Evolutionary conservation across 805 yeast genomes (phyloP).

Genomic region (Kazachstania bromeliacearum): DNA sequence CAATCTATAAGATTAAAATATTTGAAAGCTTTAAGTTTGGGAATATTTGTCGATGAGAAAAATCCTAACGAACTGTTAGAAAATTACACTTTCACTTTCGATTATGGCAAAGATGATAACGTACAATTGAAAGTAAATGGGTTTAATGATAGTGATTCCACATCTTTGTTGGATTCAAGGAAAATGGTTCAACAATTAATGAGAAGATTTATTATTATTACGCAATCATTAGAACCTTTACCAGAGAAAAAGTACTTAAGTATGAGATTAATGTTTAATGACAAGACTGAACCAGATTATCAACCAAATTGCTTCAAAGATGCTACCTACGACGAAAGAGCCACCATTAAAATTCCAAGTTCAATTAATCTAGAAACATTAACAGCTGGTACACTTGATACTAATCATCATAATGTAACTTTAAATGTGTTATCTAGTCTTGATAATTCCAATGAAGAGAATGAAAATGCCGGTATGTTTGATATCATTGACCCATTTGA

Average conservation of each 20-base stretch:
- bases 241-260: slow-evolving; percentile 40
- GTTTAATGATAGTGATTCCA: slow-evolving; percentile 8
- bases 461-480: slow-evolving; percentile 5
- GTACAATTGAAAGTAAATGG: slow-evolving; percentile 19
- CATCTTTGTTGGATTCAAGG: slow-evolving; percentile 32
- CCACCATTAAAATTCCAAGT: slow-evolving; percentile 27
- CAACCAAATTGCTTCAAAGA: slow-evolving; percentile 43
- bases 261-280: slow-evolving; percentile 42
- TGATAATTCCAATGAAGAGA: slow-evolving; percentile 8
- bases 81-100: slow-evolving; percentile 41
- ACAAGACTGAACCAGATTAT: slow-evolving; percentile 36
- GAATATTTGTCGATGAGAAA: slow-evolving; percentile 35
- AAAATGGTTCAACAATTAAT: slow-evolving; percentile 40
- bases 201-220: slow-evolving; percentile 41
- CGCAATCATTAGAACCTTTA: slow-evolving; percentile 45
- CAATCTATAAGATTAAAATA: slow-evolving; percentile 37
- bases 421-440: slow-evolving; percentile 26
- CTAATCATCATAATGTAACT: slow-evolving; percentile 26
- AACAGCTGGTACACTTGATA: slow-evolving; percentile 27
- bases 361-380: slow-evolving; percentile 9
- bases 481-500: slow-evolving; percentile 27
- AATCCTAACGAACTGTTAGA: slow-evolving; percentile 39
- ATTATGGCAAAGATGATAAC: slow-evolving; percentile 29
- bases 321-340: slow-evolving; percentile 30
- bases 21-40: slow-evolving; percentile 38